Evolutionary conservation across 306 rosid species (phyloP).

Genomic region (Fragaria ananassa): DNA sequence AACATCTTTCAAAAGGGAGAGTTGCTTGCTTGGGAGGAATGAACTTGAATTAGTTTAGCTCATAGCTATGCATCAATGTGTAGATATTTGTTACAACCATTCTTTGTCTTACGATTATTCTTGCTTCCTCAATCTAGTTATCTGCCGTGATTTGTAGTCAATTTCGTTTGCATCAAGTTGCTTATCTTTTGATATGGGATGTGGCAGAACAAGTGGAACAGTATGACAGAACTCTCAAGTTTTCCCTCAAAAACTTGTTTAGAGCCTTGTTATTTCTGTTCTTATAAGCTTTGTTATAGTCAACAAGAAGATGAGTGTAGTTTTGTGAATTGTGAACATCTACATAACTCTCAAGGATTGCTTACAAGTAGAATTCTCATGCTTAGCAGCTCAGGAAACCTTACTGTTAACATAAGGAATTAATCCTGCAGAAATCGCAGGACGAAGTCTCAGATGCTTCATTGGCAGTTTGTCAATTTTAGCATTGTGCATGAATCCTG

Average conservation of each 20-base stretch:
- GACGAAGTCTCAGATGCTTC: neutral
- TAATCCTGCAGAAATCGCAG: neutral
- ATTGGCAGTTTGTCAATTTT: neutral
- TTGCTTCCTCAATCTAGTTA: neutral
- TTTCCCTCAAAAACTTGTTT: neutral
- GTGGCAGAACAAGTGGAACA: neutral
- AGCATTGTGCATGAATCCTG: neutral
- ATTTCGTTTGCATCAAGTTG: neutral
- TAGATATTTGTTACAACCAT: neutral
- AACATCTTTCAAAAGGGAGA: conserved; percentile 24
- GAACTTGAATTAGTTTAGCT: neutral
- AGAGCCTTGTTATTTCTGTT: neutral
- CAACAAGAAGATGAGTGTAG: neutral
- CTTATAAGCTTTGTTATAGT: neutral
- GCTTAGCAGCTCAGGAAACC: neutral
- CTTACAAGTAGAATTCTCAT: neutral
- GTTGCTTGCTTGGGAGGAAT: conserved; percentile 6
- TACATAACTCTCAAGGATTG: neutral
- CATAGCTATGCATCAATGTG: neutral
- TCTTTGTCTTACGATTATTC: neutral
- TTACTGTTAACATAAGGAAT: neutral
- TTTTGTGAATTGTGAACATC: neutral
- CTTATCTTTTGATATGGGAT: neutral
- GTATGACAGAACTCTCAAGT: neutral
- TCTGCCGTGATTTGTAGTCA: neutral